Conservation (phyloP, 225 moss, liverwort and hornwort genomes). For the Takakia lepidozioides region DNA sequence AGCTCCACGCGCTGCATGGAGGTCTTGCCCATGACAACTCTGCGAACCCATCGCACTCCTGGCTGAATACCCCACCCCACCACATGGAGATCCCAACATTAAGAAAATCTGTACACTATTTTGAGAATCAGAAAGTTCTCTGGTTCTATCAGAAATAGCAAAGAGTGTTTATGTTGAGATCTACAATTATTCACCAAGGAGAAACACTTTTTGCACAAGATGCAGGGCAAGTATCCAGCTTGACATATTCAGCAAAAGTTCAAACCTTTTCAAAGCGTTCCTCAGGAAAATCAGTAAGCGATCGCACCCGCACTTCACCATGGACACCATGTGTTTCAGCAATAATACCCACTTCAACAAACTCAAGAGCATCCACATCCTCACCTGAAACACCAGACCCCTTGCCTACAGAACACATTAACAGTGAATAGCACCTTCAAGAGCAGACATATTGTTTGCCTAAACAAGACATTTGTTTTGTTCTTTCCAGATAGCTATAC, state of each 20-base stretch:
- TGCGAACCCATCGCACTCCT: slow-evolving; percentile 76
- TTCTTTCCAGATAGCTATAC: no score
- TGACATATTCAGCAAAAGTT: background rate
- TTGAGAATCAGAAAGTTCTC: no score
- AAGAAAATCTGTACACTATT: no score
- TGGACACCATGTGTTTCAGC: slow-evolving; percentile 77
- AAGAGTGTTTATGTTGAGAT: no score
- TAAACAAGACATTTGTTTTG: no score
- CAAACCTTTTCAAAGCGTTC: slow-evolving; percentile 86
- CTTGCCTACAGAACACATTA: no score
- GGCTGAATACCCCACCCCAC: slow-evolving; percentile 55
- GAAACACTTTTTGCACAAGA: background rate
- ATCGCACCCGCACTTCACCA: slow-evolving; percentile 83
- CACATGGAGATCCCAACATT: no score
- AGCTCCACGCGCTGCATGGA: slow-evolving; percentile 68
- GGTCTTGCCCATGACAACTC: slow-evolving; percentile 53
- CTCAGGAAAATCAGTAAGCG: slow-evolving; percentile 85
- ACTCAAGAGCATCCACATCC: no score
- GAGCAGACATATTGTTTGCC: no score
- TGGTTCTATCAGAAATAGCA: no score
- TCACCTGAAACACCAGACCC: no score
- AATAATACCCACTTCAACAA: slow-evolving; percentile 84
- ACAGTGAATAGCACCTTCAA: no score
- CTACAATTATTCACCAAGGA: background rate
- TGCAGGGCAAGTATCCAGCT: background rate